Evolutionary conservation across 371 early-diverging fungal genomes (phyloP).

Genomic region (Saksenaea oblongispora): DNA sequence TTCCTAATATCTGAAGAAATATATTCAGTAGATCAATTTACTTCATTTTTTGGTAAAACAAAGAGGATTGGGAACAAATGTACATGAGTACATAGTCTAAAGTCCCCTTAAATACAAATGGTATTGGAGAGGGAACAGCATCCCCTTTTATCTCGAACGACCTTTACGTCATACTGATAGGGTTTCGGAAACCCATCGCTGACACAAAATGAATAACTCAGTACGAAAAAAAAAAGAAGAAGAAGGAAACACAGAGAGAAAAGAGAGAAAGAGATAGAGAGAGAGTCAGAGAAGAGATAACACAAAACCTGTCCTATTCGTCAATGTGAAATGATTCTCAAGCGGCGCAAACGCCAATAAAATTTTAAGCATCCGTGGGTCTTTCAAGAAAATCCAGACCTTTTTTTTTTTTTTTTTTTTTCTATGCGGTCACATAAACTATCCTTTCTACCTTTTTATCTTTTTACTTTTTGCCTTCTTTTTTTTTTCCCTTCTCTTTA

Average conservation of each 20-base stretch:
- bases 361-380: not conserved
- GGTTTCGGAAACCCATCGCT: too few species aligned
- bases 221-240: not conserved
- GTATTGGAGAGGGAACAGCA: too few species aligned
- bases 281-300: not conserved
- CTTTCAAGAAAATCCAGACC: constrained; percentile 1
- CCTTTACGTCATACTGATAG: too few species aligned
- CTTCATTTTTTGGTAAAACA: too few species aligned
- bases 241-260: not conserved
- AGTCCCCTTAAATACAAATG: too few species aligned
- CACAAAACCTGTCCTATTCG: not conserved
- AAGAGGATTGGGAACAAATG: too few species aligned
- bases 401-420: constrained; percentile 5
- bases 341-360: not conserved
- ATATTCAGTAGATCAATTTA: too few species aligned
- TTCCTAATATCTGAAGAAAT: too few species aligned
- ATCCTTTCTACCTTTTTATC: constrained; percentile 1
- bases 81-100: too few species aligned
- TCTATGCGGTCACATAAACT: not conserved
- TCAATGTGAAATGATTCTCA: not conserved
- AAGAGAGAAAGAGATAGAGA: constrained; percentile 2
- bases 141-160: too few species aligned
- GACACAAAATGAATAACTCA: too few species aligned
- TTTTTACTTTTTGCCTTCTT: not conserved
- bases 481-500: not conserved